phyloP scores from a whole-genome alignment of 1,284 basidiomycete genomes.

The Trichosporon inkin region DNA sequence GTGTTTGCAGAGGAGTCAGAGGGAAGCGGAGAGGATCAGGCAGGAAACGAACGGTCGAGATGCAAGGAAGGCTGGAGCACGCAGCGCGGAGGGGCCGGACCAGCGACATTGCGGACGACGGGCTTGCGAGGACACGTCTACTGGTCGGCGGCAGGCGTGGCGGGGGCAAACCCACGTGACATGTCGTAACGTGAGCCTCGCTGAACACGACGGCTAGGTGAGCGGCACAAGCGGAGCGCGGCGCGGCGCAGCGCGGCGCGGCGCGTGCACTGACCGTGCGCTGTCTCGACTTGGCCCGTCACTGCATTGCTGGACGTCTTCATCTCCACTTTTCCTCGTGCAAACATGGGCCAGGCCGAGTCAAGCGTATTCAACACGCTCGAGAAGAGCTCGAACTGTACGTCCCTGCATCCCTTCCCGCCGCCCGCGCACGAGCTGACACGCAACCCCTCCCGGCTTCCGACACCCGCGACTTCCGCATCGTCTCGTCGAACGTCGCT shows the following conservation, averaged over 20 bases:
- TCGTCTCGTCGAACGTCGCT: neutral
- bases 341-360: constrained; percentile 49
- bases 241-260: neutral
- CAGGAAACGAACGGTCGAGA: neutral
- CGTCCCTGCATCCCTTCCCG: constrained; percentile 17
- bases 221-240: neutral
- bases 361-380: constrained; percentile 49
- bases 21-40: neutral
- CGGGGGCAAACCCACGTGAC: constrained; percentile 5
- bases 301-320: neutral
- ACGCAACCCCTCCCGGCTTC: neutral
- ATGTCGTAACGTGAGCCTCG: neutral
- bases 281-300: neutral
- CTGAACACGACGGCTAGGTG: neutral
- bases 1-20: neutral
- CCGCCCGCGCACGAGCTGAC: neutral
- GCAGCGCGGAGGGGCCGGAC: neutral
- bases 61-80: neutral
- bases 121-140: neutral
- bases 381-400: constrained; percentile 51
- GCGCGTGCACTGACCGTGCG: neutral
- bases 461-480: neutral
- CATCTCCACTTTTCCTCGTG: neutral
- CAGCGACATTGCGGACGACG: neutral
- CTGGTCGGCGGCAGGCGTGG: neutral